A percentile compares a stretch with the other conserved stretches of the same genome.
These are phyloP conservation scores for Apiospora marii DNA, from an alignment of 2,329 filamentous ascomycete species.

Conservation along the genomic window DNA sequence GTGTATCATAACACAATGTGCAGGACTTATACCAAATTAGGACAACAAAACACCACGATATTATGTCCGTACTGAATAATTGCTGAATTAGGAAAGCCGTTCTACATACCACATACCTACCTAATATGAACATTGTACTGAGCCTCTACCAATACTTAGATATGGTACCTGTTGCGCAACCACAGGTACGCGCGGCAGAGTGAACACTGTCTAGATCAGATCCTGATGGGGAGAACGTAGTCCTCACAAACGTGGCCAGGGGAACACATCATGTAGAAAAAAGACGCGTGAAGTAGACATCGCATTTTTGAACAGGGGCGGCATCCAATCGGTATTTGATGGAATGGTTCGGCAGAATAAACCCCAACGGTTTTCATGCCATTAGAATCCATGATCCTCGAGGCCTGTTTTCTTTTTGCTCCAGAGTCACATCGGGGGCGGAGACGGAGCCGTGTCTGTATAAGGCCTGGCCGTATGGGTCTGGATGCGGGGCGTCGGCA, in stretches of 20 bases:
- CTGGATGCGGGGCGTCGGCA: not conserved
- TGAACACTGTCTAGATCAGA: not conserved
- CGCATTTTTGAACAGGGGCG: not conserved
- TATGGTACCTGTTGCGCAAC: not conserved
- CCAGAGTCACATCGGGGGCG: not conserved
- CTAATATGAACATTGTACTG: not conserved
- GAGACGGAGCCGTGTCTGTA: not conserved
- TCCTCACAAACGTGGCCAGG: no score
- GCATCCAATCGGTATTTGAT: not conserved
- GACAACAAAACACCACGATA: not conserved
- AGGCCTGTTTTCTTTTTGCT: not conserved
- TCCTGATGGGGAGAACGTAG: not conserved
- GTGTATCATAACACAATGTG: not conserved
- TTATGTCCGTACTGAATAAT: not conserved
- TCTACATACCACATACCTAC: not conserved
- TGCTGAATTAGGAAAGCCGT: not conserved
- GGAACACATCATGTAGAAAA: not conserved
- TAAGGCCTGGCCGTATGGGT: conserved; percentile 1
- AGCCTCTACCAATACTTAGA: not conserved
- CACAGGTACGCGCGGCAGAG: not conserved
- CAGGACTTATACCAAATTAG: not conserved
- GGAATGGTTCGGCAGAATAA: not conserved
- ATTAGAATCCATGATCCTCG: not conserved
- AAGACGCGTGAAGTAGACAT: not conserved
- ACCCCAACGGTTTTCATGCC: not conserved